Percentiles rank a stretch among this genome's conserved stretches.
These are phyloP conservation scores for Pseudopyricularia javanii DNA, from an alignment of 2,329 filamentous ascomycete species.

Conservation along the genomic window DNA sequence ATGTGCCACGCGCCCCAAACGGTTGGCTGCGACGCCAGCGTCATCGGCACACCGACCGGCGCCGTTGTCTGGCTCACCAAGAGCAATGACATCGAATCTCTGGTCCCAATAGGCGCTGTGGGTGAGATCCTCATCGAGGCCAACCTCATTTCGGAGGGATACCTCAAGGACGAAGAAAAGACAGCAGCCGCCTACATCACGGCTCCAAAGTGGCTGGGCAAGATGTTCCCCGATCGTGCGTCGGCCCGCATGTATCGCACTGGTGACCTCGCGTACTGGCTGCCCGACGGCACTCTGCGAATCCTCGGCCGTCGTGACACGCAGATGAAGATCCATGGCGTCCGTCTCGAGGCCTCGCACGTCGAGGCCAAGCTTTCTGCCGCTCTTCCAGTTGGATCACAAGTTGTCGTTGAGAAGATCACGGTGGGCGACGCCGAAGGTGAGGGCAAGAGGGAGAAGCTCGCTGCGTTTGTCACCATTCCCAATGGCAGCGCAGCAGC, in stretches of 20 bases:
- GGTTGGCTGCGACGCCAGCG: neutral
- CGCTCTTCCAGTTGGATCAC: neutral
- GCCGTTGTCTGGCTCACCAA: neutral
- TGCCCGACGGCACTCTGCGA: neutral
- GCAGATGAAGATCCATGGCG: constrained; percentile 2
- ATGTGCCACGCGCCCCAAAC: neutral
- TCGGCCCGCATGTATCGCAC: constrained; percentile 7
- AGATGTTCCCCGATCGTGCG: neutral
- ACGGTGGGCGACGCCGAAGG: neutral
- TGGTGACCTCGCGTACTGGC: constrained; percentile 3
- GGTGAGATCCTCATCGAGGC: constrained; percentile 31
- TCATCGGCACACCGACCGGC: neutral
- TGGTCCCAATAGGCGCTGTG: constrained; percentile 6
- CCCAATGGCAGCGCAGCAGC: neutral
- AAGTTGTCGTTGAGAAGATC: neutral
- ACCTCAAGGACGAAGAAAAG: constrained; percentile 19
- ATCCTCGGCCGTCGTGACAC: neutral
- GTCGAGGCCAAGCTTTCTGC: constrained; percentile 1
- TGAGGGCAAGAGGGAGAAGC: neutral
- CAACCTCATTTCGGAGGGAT: constrained; percentile 28
- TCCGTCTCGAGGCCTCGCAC: constrained; percentile 1
- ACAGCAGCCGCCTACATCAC: neutral
- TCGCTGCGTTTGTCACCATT: neutral
- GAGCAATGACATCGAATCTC: neutral
- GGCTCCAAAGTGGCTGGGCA: neutral